Evolutionary conservation across 495 filamentous ascomycete species (phyloP).

Genomic region (Penicillium soppii): DNA sequence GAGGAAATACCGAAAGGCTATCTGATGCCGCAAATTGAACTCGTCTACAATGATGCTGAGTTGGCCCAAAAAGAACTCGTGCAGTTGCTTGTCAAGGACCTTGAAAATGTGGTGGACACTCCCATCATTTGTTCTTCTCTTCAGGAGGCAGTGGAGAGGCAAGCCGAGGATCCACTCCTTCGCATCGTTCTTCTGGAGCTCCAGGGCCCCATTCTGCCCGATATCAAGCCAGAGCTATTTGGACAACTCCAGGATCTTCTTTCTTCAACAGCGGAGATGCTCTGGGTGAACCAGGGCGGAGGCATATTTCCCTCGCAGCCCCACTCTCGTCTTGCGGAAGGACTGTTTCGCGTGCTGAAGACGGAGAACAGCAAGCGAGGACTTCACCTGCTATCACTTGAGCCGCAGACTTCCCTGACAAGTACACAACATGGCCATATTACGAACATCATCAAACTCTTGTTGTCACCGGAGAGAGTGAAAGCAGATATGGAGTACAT

Average conservation of each 20-base stretch:
- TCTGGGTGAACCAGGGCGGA: conserved; percentile 14
- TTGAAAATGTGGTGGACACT: neutral
- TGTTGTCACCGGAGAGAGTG: neutral
- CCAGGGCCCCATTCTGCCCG: neutral
- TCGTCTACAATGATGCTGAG: neutral
- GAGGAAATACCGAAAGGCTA: neutral
- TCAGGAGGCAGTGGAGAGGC: neutral
- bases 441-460: neutral
- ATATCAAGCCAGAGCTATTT: conserved; percentile 2
- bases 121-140: neutral
- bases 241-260: conserved; percentile 5
- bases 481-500: conserved; percentile 12
- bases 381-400: conserved; percentile 7
- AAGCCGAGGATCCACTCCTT: neutral
- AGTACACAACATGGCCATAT: conserved; percentile 1
- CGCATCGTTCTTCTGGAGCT: neutral
- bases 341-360: conserved; percentile 12
- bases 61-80: neutral
- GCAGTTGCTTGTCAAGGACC: neutral
- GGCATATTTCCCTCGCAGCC: conserved; percentile 2
- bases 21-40: neutral
- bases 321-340: conserved; percentile 13
- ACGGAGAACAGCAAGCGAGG: conserved; percentile 3
- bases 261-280: neutral
- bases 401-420: neutral